These are phyloP conservation scores for Curvularia sp. DNA, from an alignment of 2,329 filamentous ascomycete genomes.

Conservation along the genomic window DNA sequence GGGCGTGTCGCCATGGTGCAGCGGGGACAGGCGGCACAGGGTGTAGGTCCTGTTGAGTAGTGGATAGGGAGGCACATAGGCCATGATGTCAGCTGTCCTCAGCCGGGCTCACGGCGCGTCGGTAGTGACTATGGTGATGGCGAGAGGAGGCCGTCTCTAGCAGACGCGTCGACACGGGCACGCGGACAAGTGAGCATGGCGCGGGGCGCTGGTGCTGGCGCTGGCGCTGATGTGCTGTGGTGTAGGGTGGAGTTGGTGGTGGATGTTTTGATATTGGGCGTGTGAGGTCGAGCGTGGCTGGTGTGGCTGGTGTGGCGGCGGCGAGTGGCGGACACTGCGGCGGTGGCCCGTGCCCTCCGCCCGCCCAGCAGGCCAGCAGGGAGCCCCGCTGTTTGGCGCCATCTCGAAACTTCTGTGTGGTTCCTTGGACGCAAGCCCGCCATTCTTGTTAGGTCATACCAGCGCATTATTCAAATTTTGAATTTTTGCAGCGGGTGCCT, in stretches of 20 bases:
- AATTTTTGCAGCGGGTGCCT: constrained; percentile 17
- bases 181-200: constrained; percentile 16
- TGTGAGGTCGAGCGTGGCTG: not conserved
- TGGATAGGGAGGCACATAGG: constrained; percentile 50
- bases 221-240: not conserved
- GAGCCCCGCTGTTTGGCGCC: constrained; percentile 26
- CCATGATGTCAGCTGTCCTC: constrained; percentile 32
- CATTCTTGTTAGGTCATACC: constrained; percentile 13
- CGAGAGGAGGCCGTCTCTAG: not conserved
- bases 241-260: not conserved
- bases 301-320: constrained; percentile 3
- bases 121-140: constrained; percentile 1
- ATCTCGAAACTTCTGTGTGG: constrained; percentile 32
- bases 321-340: not conserved
- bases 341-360: constrained; percentile 9
- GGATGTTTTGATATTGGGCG: not conserved
- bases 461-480: constrained; percentile 20
- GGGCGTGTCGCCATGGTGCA: constrained; percentile 55
- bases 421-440: constrained; percentile 14
- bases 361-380: constrained; percentile 7
- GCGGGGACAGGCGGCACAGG: constrained; percentile 62
- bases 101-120: not conserved
- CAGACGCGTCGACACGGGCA: constrained; percentile 14
- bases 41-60: constrained; percentile 62
- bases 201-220: constrained; percentile 13